Evolutionary conservation across 768 basidiomycete genomes (phyloP).

Genomic region (Mycena filopes): DNA sequence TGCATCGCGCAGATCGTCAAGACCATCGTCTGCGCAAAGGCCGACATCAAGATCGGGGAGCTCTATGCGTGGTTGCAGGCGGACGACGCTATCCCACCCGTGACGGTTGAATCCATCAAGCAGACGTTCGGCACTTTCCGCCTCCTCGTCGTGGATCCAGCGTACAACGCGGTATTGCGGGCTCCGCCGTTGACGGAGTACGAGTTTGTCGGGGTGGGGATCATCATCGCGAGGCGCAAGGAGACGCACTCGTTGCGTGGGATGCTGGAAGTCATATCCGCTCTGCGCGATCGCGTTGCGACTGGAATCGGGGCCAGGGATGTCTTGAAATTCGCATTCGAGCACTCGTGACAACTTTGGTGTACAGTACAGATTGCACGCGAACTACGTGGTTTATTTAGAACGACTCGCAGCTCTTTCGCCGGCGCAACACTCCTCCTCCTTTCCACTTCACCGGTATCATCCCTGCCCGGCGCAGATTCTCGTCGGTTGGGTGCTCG

Average conservation of each 20-base stretch:
- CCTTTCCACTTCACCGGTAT: background rate
- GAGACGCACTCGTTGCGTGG: background rate
- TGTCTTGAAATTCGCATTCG: too few relatives aligned
- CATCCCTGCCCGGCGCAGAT: constrained; percentile 3
- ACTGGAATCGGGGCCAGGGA: too few relatives aligned
- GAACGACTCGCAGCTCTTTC: too few relatives aligned
- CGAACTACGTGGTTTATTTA: too few relatives aligned
- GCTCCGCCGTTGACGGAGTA: background rate
- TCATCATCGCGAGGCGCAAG: background rate
- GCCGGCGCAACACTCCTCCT: too few relatives aligned
- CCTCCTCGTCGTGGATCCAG: background rate
- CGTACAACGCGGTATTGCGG: too few relatives aligned
- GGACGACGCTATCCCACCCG: background rate
- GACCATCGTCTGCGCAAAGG: background rate
- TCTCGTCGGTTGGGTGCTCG: background rate
- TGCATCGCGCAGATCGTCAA: background rate
- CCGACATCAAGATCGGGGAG: background rate
- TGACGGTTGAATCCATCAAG: background rate
- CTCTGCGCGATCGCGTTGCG: too few relatives aligned
- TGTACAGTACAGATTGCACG: too few relatives aligned
- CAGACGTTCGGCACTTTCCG: background rate
- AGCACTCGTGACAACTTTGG: too few relatives aligned
- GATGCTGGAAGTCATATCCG: too few relatives aligned
- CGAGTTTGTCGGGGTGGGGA: background rate
- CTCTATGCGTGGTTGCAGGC: background rate